phyloP scores from a whole-genome alignment of 306 rosid genomes.

The Urtica urens region DNA sequence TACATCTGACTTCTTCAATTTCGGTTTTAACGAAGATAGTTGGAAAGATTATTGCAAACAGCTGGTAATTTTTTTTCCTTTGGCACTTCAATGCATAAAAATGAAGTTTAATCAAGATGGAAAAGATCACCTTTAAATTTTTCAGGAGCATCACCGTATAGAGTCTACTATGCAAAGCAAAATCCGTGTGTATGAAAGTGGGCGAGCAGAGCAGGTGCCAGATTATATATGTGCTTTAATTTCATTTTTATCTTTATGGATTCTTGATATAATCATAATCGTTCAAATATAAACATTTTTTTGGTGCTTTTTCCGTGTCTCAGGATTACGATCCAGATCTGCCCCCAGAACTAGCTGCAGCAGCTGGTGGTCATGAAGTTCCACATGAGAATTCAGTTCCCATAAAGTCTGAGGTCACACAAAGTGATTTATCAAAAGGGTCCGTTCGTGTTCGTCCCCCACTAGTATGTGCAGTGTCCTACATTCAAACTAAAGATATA shows the following conservation, averaged over 20 bases:
- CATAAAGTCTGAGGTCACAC: constrained; percentile 48
- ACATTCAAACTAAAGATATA: no score
- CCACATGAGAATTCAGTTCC: constrained; percentile 42
- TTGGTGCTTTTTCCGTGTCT: constrained; percentile 5
- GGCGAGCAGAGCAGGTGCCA: constrained; percentile 94
- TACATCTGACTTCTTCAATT: constrained; percentile 80
- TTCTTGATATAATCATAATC: neutral
- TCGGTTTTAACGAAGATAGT: constrained; percentile 83
- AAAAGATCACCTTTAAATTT: constrained; percentile 15
- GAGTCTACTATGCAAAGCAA: constrained; percentile 99
- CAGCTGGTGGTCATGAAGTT: constrained; percentile 63
- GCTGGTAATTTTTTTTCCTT: constrained; percentile 50
- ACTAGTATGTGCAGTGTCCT: constrained; percentile 38
- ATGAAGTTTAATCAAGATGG: constrained; percentile 11
- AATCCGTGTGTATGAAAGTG: constrained; percentile 95
- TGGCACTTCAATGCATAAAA: constrained; percentile 3
- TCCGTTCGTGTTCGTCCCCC: constrained; percentile 66
- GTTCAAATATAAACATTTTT: neutral
- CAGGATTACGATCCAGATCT: constrained; percentile 98
- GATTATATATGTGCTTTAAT: constrained; percentile 8
- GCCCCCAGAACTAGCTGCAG: constrained; percentile 98
- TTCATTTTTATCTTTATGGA: constrained; percentile 11
- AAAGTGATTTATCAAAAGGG: constrained; percentile 51
- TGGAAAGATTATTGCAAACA: constrained; percentile 98
- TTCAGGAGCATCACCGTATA: constrained; percentile 90